phyloP scores from a whole-genome alignment of 2,329 filamentous ascomycete genomes.

The Aspergillus phoenicis region DNA sequence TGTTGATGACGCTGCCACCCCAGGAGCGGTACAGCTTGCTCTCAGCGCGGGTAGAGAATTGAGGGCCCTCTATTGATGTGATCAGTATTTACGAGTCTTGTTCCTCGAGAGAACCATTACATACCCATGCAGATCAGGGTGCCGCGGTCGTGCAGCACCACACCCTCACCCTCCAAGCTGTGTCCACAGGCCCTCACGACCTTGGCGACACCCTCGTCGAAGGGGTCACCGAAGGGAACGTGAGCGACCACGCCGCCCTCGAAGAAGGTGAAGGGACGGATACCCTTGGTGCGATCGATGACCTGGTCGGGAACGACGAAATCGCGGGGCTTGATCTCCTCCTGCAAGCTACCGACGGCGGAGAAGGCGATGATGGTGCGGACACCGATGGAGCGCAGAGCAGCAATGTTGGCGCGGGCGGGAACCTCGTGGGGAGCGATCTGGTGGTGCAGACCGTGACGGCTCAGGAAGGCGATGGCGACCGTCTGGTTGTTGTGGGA shows the following conservation, averaged over 20 bases:
- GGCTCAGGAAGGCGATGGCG: conserved; percentile 85
- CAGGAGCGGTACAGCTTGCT: conserved; percentile 92
- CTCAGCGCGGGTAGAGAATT: conserved; percentile 95
- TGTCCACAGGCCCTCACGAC: conserved; percentile 78
- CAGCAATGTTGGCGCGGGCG: conserved; percentile 93
- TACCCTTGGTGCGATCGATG: conserved; percentile 95
- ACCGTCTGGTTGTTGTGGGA: conserved; percentile 64
- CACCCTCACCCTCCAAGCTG: conserved; percentile 77
- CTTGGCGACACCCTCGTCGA: conserved; percentile 75
- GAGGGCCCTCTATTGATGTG: conserved; percentile 74
- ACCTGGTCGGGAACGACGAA: conserved; percentile 96
- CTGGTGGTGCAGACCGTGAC: conserved; percentile 87
- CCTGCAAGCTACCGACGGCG: conserved; percentile 88
- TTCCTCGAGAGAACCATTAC: conserved; percentile 31
- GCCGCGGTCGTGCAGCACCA: conserved; percentile 80
- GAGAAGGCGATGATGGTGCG: conserved; percentile 91
- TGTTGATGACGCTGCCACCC: conserved; percentile 96
- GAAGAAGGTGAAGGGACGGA: conserved; percentile 95
- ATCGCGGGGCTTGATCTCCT: conserved; percentile 92
- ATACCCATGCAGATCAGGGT: conserved; percentile 88
- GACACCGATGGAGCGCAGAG: conserved; percentile 86
- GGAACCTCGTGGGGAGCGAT: conserved; percentile 94
- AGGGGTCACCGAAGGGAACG: conserved; percentile 93
- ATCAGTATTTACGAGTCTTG: conserved; percentile 1
- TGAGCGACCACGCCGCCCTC: conserved; percentile 80